A percentile compares a stretch with the other conserved stretches of the same genome.
Evolutionary conservation across 1,284 basidiomycete species (phyloP).

Genomic region (Cystobasidium slooffiae): DNA sequence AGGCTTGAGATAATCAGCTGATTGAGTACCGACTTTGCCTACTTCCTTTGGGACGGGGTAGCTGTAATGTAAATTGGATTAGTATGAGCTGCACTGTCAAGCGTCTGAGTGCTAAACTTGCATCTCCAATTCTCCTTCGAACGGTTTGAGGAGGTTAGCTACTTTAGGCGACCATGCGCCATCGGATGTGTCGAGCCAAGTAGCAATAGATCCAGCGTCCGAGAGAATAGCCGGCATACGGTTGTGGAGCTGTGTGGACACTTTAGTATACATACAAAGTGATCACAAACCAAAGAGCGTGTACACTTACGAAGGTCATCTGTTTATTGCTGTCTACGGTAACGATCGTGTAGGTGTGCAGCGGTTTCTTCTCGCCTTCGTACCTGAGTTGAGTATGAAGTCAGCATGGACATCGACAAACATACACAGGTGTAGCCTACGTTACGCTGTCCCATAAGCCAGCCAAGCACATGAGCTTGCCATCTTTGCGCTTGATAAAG

Average conservation of each 20-base stretch:
- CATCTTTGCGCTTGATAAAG: slow-evolving; percentile 71
- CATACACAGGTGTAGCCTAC: slow-evolving; percentile 45
- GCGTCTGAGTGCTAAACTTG: slow-evolving; percentile 56
- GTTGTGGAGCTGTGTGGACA: slow-evolving; percentile 68
- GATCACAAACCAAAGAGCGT: background rate
- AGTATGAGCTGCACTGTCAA: background rate
- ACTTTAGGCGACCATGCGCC: slow-evolving; percentile 67
- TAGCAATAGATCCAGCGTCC: slow-evolving; percentile 64
- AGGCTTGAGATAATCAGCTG: slow-evolving; percentile 75
- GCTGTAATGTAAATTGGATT: slow-evolving; percentile 58
- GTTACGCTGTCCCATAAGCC: slow-evolving; percentile 79
- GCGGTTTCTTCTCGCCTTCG: slow-evolving; percentile 64
- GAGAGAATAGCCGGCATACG: slow-evolving; percentile 88
- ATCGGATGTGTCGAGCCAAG: slow-evolving; percentile 78
- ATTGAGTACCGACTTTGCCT: slow-evolving; percentile 85
- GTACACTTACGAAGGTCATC: slow-evolving; percentile 54
- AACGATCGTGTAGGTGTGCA: slow-evolving; percentile 86
- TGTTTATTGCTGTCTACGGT: slow-evolving; percentile 66
- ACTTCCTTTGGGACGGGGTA: slow-evolving; percentile 89
- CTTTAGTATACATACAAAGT: no score
- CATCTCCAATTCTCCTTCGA: slow-evolving; percentile 72
- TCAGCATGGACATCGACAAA: background rate
- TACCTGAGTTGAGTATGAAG: slow-evolving; percentile 40
- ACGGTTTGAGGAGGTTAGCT: slow-evolving; percentile 70
- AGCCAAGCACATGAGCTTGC: slow-evolving; percentile 77